These are phyloP conservation scores for Brassica nigra DNA, from an alignment of 345 rosid species.

Conservation along the genomic window DNA sequence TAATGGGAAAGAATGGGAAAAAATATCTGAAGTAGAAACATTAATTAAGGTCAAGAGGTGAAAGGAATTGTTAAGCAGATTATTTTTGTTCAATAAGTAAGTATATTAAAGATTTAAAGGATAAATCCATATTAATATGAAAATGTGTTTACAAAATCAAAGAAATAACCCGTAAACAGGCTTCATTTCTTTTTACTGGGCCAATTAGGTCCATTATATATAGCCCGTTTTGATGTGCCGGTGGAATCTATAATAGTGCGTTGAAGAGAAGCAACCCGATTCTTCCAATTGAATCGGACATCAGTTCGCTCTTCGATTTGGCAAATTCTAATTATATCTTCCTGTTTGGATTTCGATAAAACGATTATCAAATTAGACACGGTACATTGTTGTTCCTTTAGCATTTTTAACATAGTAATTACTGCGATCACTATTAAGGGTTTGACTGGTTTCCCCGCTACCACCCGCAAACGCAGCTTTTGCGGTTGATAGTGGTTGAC, in stretches of 20 bases:
- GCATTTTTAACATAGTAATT: not conserved
- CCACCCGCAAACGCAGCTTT: too few relatives aligned
- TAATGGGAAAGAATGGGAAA: too few relatives aligned
- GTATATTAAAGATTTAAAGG: too few relatives aligned
- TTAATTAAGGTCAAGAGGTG: too few relatives aligned
- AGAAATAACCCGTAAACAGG: not conserved
- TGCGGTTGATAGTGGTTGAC: too few relatives aligned
- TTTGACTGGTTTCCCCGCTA: too few relatives aligned
- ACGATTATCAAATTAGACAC: not conserved
- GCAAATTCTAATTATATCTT: not conserved
- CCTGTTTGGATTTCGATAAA: not conserved
- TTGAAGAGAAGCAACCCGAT: not conserved
- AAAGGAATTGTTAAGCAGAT: too few relatives aligned
- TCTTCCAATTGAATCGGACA: not conserved
- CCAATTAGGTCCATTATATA: not conserved
- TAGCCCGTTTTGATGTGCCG: not conserved
- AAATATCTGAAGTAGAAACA: too few relatives aligned
- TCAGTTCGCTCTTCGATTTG: conserved; percentile 1
- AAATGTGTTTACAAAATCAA: not conserved
- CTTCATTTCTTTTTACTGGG: not conserved
- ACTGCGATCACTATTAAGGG: not conserved
- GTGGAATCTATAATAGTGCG: not conserved
- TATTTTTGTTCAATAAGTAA: too few relatives aligned
- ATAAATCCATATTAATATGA: too few relatives aligned
- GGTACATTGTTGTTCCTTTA: not conserved